A percentile compares a stretch with the other conserved stretches of the same genome.
These are phyloP conservation scores for Avicennia marina DNA, from an alignment of 257 asterid species.

Conservation along the genomic window DNA sequence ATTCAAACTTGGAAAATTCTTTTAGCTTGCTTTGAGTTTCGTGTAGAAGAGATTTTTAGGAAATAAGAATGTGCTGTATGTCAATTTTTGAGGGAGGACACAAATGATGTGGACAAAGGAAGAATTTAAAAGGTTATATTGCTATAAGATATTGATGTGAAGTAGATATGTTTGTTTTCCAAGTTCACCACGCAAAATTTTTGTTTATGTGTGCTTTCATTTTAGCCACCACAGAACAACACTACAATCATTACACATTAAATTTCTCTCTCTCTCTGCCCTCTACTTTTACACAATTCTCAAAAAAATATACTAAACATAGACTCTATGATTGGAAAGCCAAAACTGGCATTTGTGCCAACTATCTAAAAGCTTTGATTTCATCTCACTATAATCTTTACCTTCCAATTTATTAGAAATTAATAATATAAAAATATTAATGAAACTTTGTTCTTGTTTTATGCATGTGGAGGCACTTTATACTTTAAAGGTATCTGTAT, in stretches of 20 bases:
- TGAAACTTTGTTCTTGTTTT: background rate
- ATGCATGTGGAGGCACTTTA: background rate
- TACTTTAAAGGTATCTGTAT: background rate
- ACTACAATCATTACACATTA: no score
- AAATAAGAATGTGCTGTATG: background rate
- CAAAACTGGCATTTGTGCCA: background rate
- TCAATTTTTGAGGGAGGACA: background rate
- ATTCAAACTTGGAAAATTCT: background rate
- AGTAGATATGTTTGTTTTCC: background rate
- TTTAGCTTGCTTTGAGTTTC: constrained; percentile 1
- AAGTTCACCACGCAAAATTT: background rate
- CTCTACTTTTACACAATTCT: no score
- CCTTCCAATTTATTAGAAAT: no score
- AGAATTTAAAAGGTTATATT: background rate
- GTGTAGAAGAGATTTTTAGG: background rate
- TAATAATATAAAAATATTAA: no score
- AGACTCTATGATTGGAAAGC: no score
- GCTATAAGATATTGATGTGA: background rate
- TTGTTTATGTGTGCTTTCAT: background rate
- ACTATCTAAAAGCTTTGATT: background rate
- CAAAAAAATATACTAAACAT: no score
- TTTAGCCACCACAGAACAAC: no score
- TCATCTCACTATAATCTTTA: no score
- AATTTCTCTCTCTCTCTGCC: no score
- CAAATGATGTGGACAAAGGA: background rate